These are phyloP conservation scores for Ophiocordyceps camponoti-leonardi DNA, from an alignment of 2,329 filamentous ascomycete genomes.

Conservation along the genomic window DNA sequence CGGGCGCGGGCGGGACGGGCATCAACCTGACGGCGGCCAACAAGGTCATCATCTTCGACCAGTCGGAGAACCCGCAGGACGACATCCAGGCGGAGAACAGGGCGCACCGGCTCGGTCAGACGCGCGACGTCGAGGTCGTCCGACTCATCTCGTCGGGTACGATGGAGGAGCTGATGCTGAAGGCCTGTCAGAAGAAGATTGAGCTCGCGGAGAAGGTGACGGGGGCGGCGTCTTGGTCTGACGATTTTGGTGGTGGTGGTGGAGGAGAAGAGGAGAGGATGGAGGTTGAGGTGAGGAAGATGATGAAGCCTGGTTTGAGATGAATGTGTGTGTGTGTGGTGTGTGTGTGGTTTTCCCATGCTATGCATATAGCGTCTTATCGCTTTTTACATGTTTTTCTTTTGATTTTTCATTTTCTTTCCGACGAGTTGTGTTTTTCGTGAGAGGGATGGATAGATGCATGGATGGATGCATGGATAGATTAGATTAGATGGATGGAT, in stretches of 20 bases:
- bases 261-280: conserved; percentile 15
- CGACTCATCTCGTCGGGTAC: conserved; percentile 65
- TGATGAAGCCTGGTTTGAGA: conserved; percentile 21
- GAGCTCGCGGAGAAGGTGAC: conserved; percentile 56
- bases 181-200: conserved; percentile 81
- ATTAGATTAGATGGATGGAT: too few relatives aligned
- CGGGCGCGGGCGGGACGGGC: conserved; percentile 86
- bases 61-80: conserved; percentile 94
- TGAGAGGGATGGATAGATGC: too few relatives aligned
- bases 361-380: too few relatives aligned
- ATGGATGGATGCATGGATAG: too few relatives aligned
- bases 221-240: conserved; percentile 15
- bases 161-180: conserved; percentile 86
- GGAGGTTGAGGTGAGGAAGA: conserved; percentile 25
- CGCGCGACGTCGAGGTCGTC: conserved; percentile 75
- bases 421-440: too few relatives aligned
- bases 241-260: too few relatives aligned
- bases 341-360: too few relatives aligned
- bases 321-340: conserved; percentile 12
- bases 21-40: conserved; percentile 93
- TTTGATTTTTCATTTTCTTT: background rate
- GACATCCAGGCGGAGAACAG: conserved; percentile 97
- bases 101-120: conserved; percentile 88
- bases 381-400: background rate
- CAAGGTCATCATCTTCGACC: conserved; percentile 95